These are phyloP conservation scores for Tricholoma hemisulphureum DNA, from an alignment of 768 basidiomycete species.

Conservation along the genomic window DNA sequence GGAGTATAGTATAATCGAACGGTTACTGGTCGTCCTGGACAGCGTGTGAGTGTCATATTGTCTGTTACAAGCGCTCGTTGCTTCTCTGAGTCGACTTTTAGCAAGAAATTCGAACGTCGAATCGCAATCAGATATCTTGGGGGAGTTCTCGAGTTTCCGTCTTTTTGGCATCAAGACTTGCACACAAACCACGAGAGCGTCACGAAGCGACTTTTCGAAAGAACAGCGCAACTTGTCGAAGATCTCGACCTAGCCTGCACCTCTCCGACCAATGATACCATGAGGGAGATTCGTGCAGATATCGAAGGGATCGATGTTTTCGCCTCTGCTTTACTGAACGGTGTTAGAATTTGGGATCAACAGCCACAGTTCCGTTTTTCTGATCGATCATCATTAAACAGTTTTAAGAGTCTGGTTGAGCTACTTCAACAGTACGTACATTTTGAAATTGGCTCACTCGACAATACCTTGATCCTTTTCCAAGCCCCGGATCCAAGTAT, in stretches of 20 bases:
- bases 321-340: background rate
- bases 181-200: background rate
- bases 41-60: background rate
- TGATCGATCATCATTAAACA: too few relatives aligned
- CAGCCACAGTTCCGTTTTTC: background rate
- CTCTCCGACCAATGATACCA: background rate
- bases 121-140: slow-evolving; percentile 3
- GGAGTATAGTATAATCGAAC: background rate
- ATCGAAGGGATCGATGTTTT: background rate
- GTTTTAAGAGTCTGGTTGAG: too few relatives aligned
- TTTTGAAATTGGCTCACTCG: too few relatives aligned
- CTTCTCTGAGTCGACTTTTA: background rate
- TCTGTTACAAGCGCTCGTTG: background rate
- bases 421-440: too few relatives aligned
- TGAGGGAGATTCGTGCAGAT: background rate
- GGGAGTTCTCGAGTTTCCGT: background rate
- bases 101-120: background rate
- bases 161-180: background rate
- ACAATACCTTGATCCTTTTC: too few relatives aligned
- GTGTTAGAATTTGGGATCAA: background rate
- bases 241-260: background rate
- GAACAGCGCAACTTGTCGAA: background rate
- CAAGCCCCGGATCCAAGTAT: too few relatives aligned
- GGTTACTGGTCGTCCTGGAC: background rate
- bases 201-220: background rate